phyloP scores from a whole-genome alignment of 2,329 filamentous ascomycete species.

The Celoporthe dispersa region DNA sequence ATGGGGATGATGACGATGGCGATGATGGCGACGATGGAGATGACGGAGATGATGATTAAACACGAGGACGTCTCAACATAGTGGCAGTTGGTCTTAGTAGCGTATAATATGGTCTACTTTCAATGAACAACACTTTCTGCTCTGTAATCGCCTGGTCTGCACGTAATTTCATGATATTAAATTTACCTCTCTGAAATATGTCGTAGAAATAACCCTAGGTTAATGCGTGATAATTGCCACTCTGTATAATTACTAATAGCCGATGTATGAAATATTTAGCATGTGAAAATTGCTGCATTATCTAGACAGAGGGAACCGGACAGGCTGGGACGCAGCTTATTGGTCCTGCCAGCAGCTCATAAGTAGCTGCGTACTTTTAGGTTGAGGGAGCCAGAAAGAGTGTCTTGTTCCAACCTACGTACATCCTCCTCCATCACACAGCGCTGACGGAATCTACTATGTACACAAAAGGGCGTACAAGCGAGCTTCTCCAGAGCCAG shows the following conservation, averaged over 20 bases:
- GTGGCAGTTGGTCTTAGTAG: background rate
- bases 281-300: background rate
- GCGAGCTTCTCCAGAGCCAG: background rate
- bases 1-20: conserved; percentile 3
- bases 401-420: background rate
- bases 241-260: too few species aligned
- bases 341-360: background rate
- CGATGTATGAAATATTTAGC: background rate
- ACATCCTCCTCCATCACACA: background rate
- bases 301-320: background rate
- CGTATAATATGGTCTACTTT: background rate
- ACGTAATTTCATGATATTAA: background rate
- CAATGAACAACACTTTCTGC: background rate
- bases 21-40: conserved; percentile 1
- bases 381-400: background rate
- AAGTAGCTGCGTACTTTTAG: background rate
- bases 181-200: background rate
- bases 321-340: background rate
- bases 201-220: background rate
- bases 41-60: conserved; percentile 8
- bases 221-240: too few species aligned
- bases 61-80: background rate
- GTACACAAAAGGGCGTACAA: background rate
- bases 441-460: background rate
- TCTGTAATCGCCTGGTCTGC: background rate